Evolutionary conservation across 2,329 filamentous ascomycete species (phyloP).

Genomic region (Monosporascus sp.): DNA sequence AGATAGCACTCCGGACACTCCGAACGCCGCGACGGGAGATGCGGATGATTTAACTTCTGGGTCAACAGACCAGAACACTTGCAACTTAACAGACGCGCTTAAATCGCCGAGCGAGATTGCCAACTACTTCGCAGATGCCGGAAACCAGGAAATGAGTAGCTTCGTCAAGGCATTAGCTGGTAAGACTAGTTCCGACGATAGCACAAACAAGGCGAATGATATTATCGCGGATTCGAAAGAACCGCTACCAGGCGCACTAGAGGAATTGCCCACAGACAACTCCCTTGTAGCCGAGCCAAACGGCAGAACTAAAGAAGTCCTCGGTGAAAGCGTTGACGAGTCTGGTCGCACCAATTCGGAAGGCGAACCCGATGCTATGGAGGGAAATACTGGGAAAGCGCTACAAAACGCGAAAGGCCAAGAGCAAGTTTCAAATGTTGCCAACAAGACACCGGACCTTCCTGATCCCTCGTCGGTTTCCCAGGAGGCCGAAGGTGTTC

Average conservation of each 20-base stretch:
- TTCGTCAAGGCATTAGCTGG: constrained; percentile 21
- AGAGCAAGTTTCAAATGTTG: not conserved
- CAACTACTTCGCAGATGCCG: constrained; percentile 22
- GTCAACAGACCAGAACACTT: not conserved
- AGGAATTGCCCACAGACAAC: constrained; percentile 16
- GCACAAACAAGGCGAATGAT: constrained; percentile 3
- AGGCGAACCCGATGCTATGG: not conserved
- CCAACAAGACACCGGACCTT: not conserved
- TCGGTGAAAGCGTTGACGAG: not conserved
- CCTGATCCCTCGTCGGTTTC: constrained; percentile 12
- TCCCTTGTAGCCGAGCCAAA: constrained; percentile 10
- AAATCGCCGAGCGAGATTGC: constrained; percentile 19
- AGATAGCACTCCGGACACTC: not conserved
- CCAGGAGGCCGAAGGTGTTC: constrained; percentile 14
- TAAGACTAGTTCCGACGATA: constrained; percentile 3
- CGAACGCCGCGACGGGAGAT: not conserved
- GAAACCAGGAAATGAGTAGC: constrained; percentile 23
- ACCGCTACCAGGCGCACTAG: not conserved
- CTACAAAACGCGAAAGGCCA: not conserved
- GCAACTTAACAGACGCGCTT: constrained; percentile 8
- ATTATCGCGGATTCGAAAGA: constrained; percentile 1
- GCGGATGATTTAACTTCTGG: not conserved
- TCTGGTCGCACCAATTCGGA: not conserved
- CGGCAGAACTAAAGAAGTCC: constrained; percentile 7
- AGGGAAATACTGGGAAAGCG: not conserved